Conservation (phyloP, 371 early-diverging fungal genomes). For the Mortierella sp. region DNA sequence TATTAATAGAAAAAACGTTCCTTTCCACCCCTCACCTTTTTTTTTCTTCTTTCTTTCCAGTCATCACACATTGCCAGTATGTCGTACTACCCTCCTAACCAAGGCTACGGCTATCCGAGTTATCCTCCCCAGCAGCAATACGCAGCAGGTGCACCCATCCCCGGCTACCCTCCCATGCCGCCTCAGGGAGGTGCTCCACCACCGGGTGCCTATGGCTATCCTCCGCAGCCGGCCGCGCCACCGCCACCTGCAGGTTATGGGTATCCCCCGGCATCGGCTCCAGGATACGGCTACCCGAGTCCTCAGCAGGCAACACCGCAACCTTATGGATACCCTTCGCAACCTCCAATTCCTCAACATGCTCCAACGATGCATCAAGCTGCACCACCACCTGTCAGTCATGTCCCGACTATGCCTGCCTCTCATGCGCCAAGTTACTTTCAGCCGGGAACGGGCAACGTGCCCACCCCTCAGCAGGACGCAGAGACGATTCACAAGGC, state of each 20-base stretch:
- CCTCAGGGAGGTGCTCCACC: conserved; percentile 20
- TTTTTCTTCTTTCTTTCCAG: not conserved
- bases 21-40: too few species aligned
- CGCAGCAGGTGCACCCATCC: conserved; percentile 31
- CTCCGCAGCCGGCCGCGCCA: conserved; percentile 10
- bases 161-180: conserved; percentile 21
- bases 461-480: conserved; percentile 47
- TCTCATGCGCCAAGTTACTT: conserved; percentile 21
- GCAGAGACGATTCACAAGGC: conserved; percentile 43
- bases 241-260: conserved; percentile 13
- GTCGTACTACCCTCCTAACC: conserved; percentile 40
- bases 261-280: conserved; percentile 5
- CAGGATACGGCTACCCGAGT: not conserved
- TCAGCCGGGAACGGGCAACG: conserved; percentile 4
- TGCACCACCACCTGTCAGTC: conserved; percentile 12
- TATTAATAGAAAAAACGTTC: too few species aligned
- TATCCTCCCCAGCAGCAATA: conserved; percentile 47
- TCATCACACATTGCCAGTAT: conserved; percentile 3
- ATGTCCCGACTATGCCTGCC: conserved; percentile 23
- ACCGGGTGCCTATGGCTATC: conserved; percentile 24
- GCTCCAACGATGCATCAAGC: conserved; percentile 5
- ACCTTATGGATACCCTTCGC: conserved; percentile 17
- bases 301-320: conserved; percentile 6
- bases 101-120: conserved; percentile 33
- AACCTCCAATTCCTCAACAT: not conserved